phyloP scores from a whole-genome alignment of 208 protist genomes.

The Willaertia magna region DNA sequence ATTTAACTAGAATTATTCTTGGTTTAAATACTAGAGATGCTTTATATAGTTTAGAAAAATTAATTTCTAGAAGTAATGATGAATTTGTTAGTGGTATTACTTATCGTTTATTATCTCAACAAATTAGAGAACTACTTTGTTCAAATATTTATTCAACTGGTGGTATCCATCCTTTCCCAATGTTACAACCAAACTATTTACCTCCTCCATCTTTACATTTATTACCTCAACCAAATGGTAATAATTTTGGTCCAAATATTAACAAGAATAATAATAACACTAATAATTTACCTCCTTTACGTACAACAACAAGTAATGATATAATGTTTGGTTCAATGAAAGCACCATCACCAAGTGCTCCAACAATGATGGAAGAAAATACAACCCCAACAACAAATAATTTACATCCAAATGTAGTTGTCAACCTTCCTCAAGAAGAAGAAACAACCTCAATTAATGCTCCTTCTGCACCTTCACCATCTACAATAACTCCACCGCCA shows the following conservation, averaged over 20 bases:
- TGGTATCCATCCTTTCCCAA: background rate
- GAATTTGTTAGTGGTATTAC: background rate
- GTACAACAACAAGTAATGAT: no score
- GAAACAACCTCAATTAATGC: no score
- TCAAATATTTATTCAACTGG: background rate
- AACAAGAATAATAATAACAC: no score
- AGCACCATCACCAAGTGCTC: background rate
- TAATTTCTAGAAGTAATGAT: background rate
- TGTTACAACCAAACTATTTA: no score
- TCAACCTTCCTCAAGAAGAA: no score
- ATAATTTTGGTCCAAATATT: no score
- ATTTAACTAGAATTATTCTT: background rate
- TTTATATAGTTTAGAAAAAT: background rate
- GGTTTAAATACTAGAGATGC: background rate
- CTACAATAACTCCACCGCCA: background rate
- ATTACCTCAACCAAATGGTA: no score
- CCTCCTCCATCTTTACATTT: no score
- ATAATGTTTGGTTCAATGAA: no score
- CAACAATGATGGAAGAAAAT: background rate
- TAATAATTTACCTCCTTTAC: no score
- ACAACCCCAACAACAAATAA: background rate
- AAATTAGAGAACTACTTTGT: background rate
- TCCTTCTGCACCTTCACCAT: no score
- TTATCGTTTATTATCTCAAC: background rate
- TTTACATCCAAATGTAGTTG: background rate